Evolutionary conservation across 495 filamentous ascomycete species (phyloP), one percentile per base, ranked within the genome.

Genomic region (Amphirosellinia nigrospora): DNA sequence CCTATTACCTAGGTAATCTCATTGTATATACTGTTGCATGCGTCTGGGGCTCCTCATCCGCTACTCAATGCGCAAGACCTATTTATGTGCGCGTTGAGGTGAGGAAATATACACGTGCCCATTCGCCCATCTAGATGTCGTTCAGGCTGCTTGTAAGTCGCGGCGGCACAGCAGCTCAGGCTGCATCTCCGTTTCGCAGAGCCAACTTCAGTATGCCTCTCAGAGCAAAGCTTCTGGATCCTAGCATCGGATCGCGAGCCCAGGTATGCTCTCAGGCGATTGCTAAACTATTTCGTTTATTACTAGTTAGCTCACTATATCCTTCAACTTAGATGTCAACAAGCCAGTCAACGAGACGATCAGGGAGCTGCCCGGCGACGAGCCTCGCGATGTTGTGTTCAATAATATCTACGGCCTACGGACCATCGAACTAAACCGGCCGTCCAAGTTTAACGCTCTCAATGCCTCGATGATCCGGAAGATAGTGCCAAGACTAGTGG

Each of bases 401-500:
- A 87, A 89, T 77, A 90, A 89, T 68, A 84, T 90, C 74, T 96
- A 96, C 83, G 96, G 95, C 62, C 85, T 98, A 45, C 93, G 96
- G 64, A 93, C 91, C 74, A 90, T 99, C 76, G 92, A 97, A 82
- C 92, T 99, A 69, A 98, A 99, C 84, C 89, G 96, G 36, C 96
- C 95, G 15, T 85, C 86, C 74, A 97, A 97, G 83, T 85, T 92
- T 72, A 98, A 99, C 79, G 90, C 94, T 38, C 87, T 99, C 71
- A 92, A 97, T 78, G 91, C 88, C 53, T 97, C 94, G 68, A 99
- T 99, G 96, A 92, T 89, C 41, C 87, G 91, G 66, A 98, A 98
- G 82, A 98, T 98, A 71, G 79, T 92, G 56, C 92, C 94, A 30
- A 87, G 96, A 58, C 77, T 99, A 71, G 85, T 90, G 82, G 94